Evolutionary conservation across 139 green algal genomes (phyloP), one percentile per base, ranked within the genome.

Genomic region (Tetradesmus obliquus): DNA sequence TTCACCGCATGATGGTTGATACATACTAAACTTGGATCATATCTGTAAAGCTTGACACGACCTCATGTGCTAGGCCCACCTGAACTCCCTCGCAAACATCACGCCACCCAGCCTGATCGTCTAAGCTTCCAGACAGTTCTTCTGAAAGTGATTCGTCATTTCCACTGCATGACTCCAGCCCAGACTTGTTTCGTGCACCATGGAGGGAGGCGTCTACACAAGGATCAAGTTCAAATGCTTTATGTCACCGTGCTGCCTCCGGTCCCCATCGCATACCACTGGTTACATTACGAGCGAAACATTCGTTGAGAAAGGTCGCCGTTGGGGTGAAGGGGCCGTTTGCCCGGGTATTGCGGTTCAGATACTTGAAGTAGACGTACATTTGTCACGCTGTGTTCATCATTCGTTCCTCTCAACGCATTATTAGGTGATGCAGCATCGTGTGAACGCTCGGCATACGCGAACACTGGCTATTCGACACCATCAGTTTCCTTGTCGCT

Each of bases 31-130:
- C n/a, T 7, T 5, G 2, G 15, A 76, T 76, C 66, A 76, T 24
- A 24, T n/a, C 0, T 76, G 66, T 24, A n/a, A 76, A 76, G 5
- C 17, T 19, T 76, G 66, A 24, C 66, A 76, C 15, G 66, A 24
- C 66, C 66, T n/a, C 17, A n/a, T 19, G 17, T 76, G 15, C 17
- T 76, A 19, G 2, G 66, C 66, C 17, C 66, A 76, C 66, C 66
- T 76, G 66, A 76, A 76, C 66, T 76, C 66, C 66, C 66, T 76
- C 66, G 66, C 66, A 76, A 76, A 76, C 66, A 76, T 76, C 66
- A 76, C 66, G 66, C 66, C 66, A 76, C 17, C 15, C 10, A 76
- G 66, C 5, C 66, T 76, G 66, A 76, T 76, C 66, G 17, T 76
- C n/a, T 19, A 24, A 19, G 3, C 15, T 1, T 24, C n/a, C 3